Evolutionary conservation across 192 early-diverging fungal genomes (phyloP), one percentile per base, ranked within the genome.

Genomic region (Mortierella antarctica): DNA sequence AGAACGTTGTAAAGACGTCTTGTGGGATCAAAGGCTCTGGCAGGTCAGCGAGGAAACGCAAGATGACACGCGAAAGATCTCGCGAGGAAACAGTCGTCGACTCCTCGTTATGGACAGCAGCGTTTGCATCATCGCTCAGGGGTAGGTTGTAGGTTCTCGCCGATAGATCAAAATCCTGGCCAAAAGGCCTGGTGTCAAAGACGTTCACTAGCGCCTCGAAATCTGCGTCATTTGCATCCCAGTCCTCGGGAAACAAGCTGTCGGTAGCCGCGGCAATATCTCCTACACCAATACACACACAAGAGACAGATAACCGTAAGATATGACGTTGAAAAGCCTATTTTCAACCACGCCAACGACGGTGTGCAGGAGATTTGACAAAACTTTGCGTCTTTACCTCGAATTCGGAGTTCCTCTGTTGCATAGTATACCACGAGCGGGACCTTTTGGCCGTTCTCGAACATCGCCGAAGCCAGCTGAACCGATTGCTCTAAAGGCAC

Each of bases 381-480:
- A 31, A 31, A 3, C 3, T 31, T 31, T 31, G 31, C 46, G 21
- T 52, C 21, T 47, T 64, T 53, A 73, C 71, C 71, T 65, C 71
- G 64, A 20, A 20, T 17, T 7, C 71, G 48, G n/a, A 73, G 62
- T 21, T 73, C 71, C 6, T 65, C 63, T 6, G 71, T 52, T 8
- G 45, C 64, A 49, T 74, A 74, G n/a, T 67, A 74, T 5, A 74
- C 13, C 41, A 65, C 50, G 13, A 67, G 64, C 6, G 65, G 65
- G 21, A 67, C 45, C 14, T 52, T 21, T 8, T 56, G 39, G 41
- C 65, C 53, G 59, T 62, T 62, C 15, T 67, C 73, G 12, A 74
- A 62, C 52, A 45, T 67, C 13, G 73, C 65, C 14, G 73, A 74
- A 6, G 65, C 73, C 12, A 74, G 15, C 11, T 67, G 40, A 12